A percentile compares a stretch with the other conserved stretches of the same genome.
Conservation (phyloP, 148 eudicot species). For the Polygonum aviculare region DNA sequence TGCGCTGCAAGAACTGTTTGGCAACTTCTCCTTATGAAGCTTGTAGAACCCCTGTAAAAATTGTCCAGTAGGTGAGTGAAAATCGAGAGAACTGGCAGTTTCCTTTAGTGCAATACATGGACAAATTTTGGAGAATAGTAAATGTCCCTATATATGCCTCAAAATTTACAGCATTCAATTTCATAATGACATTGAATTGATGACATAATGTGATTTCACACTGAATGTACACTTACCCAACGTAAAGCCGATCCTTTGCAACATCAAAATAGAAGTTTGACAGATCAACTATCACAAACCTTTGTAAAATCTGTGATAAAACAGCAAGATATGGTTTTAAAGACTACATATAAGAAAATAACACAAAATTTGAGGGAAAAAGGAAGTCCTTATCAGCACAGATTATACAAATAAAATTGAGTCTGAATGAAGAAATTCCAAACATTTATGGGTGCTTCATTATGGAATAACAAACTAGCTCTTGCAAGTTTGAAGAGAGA, state of each 20-base stretch:
- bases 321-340: neutral
- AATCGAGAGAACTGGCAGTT: neutral
- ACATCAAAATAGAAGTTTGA: slow-evolving; percentile 95
- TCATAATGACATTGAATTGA: neutral
- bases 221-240: slow-evolving; percentile 46
- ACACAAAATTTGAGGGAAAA: neutral
- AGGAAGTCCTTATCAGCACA: neutral
- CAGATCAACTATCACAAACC: slow-evolving; percentile 90
- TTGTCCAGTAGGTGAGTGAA: neutral
- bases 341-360: neutral
- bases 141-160: neutral
- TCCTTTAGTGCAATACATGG: neutral
- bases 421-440: neutral
- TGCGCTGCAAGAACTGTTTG: slow-evolving; percentile 95
- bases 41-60: slow-evolving; percentile 53
- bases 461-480: neutral
- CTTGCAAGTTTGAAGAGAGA: neutral
- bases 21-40: slow-evolving; percentile 83
- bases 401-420: neutral
- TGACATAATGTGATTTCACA: neutral
- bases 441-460: neutral
- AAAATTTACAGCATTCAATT: neutral
- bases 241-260: slow-evolving; percentile 94
- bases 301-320: slow-evolving; percentile 63
- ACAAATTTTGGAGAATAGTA: too few relatives aligned